Evolutionary conservation across 2,329 filamentous ascomycete genomes (phyloP).

Genomic region (Diaporthe ampelina): DNA sequence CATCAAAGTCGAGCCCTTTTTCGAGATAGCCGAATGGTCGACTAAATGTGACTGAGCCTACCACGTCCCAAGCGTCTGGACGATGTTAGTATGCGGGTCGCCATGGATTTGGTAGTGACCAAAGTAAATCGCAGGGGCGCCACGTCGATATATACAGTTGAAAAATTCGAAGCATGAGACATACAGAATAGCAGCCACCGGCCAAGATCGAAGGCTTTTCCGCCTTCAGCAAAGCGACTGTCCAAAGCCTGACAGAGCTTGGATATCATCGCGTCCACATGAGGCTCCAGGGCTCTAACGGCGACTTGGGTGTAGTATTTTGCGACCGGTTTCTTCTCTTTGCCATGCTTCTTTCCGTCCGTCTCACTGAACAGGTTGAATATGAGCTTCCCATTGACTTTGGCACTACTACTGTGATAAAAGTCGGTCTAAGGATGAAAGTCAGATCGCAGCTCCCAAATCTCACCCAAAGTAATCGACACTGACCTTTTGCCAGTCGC

Average conservation of each 20-base stretch:
- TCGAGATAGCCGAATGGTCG: conserved; percentile 58
- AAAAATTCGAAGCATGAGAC: neutral
- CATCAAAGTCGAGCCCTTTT: conserved; percentile 53
- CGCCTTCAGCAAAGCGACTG: conserved; percentile 48
- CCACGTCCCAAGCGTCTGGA: conserved; percentile 55
- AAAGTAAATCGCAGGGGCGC: too few relatives aligned
- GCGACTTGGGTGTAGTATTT: conserved; percentile 52
- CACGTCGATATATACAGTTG: accelerated
- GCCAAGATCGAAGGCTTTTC: conserved; percentile 33
- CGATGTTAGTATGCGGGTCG: neutral
- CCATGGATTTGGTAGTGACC: neutral
- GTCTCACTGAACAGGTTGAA: conserved; percentile 56
- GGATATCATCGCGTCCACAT: conserved; percentile 49
- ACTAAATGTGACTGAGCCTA: conserved; percentile 57
- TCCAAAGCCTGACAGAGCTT: conserved; percentile 50
- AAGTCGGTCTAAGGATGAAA: conserved; percentile 52
- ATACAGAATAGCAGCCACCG: conserved; percentile 8
- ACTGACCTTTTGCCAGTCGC: conserved; percentile 32
- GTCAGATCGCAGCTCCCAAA: neutral
- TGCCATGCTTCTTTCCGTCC: conserved; percentile 50
- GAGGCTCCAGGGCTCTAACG: conserved; percentile 49
- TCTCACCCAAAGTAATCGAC: neutral
- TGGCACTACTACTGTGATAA: conserved; percentile 53
- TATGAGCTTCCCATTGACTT: conserved; percentile 52
- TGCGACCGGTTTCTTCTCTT: conserved; percentile 54